These are phyloP conservation scores for Sclerotinia subarctica DNA, from an alignment of 2,329 filamentous ascomycete genomes.

Conservation along the genomic window DNA sequence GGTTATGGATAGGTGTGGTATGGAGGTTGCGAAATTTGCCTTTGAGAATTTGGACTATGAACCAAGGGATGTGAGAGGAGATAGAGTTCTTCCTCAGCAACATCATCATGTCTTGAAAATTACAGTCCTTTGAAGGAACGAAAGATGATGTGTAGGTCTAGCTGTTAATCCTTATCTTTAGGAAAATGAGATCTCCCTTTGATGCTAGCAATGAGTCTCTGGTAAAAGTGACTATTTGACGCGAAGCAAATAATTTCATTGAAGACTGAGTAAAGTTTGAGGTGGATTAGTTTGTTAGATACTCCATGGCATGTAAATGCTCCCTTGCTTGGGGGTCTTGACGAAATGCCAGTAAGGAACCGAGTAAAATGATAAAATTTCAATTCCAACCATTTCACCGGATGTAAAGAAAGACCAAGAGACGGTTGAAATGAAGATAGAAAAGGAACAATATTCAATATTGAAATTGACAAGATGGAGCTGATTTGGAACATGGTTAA, in stretches of 20 bases:
- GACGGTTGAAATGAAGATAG: neutral
- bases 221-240: neutral
- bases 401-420: neutral
- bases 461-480: neutral
- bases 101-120: conserved; percentile 21
- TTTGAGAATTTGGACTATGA: conserved; percentile 30
- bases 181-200: neutral
- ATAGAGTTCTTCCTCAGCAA: conserved; percentile 22
- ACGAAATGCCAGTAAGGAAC: neutral
- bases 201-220: neutral
- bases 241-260: neutral
- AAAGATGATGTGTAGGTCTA: too few relatives aligned
- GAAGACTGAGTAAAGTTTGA: neutral
- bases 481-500: neutral
- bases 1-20: conserved; percentile 30
- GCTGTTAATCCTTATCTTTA: neutral
- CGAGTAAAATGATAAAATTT: neutral
- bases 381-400: neutral
- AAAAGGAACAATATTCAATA: neutral
- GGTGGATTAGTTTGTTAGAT: neutral
- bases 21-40: conserved; percentile 26
- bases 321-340: neutral
- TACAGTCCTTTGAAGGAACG: neutral
- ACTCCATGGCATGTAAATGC: neutral
- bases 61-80: conserved; percentile 39